phyloP scores from a whole-genome alignment of 2,329 filamentous ascomycete species.

The Elsinoe ampelina region DNA sequence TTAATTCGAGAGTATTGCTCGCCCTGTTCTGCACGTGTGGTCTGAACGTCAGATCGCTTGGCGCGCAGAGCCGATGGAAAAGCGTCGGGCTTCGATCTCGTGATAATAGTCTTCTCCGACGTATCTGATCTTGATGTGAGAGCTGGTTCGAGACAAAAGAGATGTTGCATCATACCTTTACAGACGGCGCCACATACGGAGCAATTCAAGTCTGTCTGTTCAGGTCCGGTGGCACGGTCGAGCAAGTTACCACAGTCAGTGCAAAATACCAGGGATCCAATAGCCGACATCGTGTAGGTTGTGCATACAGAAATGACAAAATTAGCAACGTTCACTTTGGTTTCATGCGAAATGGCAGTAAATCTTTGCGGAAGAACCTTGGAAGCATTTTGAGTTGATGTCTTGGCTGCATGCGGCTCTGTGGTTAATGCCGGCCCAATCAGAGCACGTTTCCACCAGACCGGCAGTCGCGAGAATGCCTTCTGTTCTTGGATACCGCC shows the following conservation, averaged over 20 bases:
- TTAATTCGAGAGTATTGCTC: constrained; percentile 63
- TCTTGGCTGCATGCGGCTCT: constrained; percentile 7
- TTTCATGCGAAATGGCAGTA: neutral
- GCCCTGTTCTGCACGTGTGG: constrained; percentile 54
- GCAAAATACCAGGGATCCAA: constrained; percentile 88
- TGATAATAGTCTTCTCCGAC: constrained; percentile 65
- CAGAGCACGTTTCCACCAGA: neutral
- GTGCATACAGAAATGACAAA: too few relatives aligned
- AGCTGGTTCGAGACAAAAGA: neutral
- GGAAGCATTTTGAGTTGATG: neutral
- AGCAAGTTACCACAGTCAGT: constrained; percentile 85
- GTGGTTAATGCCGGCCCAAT: neutral
- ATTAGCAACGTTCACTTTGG: too few relatives aligned
- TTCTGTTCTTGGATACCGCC: neutral
- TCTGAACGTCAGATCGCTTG: constrained; percentile 78
- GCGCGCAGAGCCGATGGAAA: constrained; percentile 85
- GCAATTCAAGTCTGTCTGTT: constrained; percentile 68
- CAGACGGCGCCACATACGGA: constrained; percentile 79
- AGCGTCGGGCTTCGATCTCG: constrained; percentile 75
- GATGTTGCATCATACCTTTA: constrained; percentile 49
- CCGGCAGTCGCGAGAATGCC: neutral
- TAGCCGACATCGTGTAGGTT: constrained; percentile 59
- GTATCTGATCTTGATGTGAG: constrained; percentile 46
- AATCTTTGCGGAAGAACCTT: neutral
- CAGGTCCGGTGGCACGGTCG: constrained; percentile 66